Percentiles rank a stretch among this genome's conserved stretches.
phyloP scores from a whole-genome alignment of 2,329 filamentous ascomycete species.

The Fusarium nodosum region DNA sequence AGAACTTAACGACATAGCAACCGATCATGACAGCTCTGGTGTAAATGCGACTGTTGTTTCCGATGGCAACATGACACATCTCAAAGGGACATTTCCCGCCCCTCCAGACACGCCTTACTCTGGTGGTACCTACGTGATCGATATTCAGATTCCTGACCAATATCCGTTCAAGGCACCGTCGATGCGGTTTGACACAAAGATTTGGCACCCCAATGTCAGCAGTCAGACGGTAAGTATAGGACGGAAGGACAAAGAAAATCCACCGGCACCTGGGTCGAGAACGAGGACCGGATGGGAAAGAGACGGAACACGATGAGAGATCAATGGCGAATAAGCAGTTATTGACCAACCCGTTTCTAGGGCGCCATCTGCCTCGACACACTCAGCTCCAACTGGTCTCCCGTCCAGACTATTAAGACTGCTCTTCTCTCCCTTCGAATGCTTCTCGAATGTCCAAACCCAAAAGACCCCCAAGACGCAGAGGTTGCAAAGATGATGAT shows the following conservation, averaged over 20 bases:
- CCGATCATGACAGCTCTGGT: conserved; percentile 79
- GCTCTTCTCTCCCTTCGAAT: conserved; percentile 93
- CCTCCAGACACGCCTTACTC: conserved; percentile 95
- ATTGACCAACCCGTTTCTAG: conserved; percentile 61
- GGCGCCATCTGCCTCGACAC: conserved; percentile 98
- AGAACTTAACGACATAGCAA: conserved; percentile 79
- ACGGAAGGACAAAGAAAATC: not conserved
- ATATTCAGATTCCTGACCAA: conserved; percentile 87
- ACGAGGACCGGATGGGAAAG: not conserved
- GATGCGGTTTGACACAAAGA: conserved; percentile 92
- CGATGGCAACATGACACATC: conserved; percentile 80
- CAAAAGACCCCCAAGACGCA: conserved; percentile 96
- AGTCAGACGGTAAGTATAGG: conserved; percentile 82
- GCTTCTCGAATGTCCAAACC: conserved; percentile 92
- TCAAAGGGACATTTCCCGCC: conserved; percentile 85
- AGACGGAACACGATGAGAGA: not conserved
- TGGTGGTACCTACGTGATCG: conserved; percentile 83
- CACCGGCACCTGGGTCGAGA: not conserved
- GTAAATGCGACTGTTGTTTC: conserved; percentile 77
- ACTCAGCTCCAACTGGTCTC: conserved; percentile 90
- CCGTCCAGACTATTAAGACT: conserved; percentile 95
- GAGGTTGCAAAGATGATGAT: conserved; percentile 94
- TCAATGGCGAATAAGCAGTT: not conserved
- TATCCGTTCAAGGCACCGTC: conserved; percentile 94
- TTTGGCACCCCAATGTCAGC: conserved; percentile 98